These are phyloP conservation scores for Botrytis fragariae DNA, from an alignment of 2,329 filamentous ascomycete genomes.

Conservation along the genomic window DNA sequence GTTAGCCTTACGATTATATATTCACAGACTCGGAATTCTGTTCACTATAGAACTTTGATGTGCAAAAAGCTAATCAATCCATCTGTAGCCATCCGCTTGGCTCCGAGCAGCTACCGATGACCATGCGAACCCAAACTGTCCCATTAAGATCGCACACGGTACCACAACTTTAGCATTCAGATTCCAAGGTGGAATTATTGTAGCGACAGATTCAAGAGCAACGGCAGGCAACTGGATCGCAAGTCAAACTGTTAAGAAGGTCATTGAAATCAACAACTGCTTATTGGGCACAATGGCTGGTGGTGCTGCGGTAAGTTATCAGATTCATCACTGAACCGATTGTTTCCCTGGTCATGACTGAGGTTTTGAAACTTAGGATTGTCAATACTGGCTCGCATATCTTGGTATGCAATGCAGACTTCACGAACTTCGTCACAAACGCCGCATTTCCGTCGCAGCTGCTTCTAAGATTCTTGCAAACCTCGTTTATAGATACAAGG, in stretches of 20 bases:
- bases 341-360: not conserved
- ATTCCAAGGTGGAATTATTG: conserved; percentile 97
- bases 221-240: conserved; percentile 99
- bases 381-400: conserved; percentile 99
- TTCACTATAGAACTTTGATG: not conserved
- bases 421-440: conserved; percentile 98
- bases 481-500: conserved; percentile 97
- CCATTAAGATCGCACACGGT: conserved; percentile 99
- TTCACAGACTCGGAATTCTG: conserved; percentile 20
- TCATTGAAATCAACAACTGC: conserved; percentile 95
- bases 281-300: conserved; percentile 97
- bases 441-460: conserved; percentile 94
- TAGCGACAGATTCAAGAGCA: conserved; percentile 94
- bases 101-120: conserved; percentile 97
- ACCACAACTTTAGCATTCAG: conserved; percentile 97
- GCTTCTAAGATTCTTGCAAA: conserved; percentile 98
- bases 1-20: conserved; percentile 37
- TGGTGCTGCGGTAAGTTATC: conserved; percentile 73
- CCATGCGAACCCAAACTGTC: conserved; percentile 91
- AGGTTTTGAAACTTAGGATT: conserved; percentile 59
- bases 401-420: conserved; percentile 98
- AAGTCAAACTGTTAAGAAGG: conserved; percentile 99
- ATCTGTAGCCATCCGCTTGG: conserved; percentile 76
- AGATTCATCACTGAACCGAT: not conserved
- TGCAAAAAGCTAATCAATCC: conserved; percentile 52